Evolutionary conservation across 179 eudicot genomes (phyloP), one percentile per base, ranked within the genome.

Genomic region (Nepenthes alata): DNA sequence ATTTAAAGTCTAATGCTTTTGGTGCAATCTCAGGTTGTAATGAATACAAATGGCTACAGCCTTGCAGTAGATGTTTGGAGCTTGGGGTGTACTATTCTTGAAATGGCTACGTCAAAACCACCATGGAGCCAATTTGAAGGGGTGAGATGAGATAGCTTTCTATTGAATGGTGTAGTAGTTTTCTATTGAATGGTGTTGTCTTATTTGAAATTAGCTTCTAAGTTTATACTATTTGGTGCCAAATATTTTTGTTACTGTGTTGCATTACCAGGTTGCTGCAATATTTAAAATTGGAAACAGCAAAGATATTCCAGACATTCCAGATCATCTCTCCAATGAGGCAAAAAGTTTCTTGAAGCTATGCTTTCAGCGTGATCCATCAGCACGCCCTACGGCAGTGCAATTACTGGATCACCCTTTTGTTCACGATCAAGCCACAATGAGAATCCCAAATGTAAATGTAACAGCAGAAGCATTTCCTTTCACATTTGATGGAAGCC

Each of bases 41-140:
- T 89, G 95, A 89, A 89, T 66, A 77, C 81, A 60, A 93, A 81
- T 63, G 94, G 98, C 41, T 85, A 89, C 80, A 80, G 72, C 74
- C 94, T 89, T 70, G 84, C 91, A 37, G 98, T 93, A 41, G 98
- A 93, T 81, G 87, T 93, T 54, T 93, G 98, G 98, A 93, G 98
- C 72, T 85, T 93, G 72, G 98, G 98, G 34, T 93, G 98, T 75
- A 93, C 98, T 11, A 64, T 93, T 76, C 78, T 93, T 44, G 98
- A 93, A 75, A 93, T 93, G 98, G 95, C 95, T 7, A 69, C 81
- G 47, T 77, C 88, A 45, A 93, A 89, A 80, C 97, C 98, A 55
- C 98, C 98, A 37, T 93, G 98, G 98, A 83, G 97, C 81, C 97
- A 87, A 54, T 89, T 74, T 75, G 95, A 87, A 80, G 98, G 98